phyloP scores from a whole-genome alignment of 1,139 yeast species.

The Nematodospora anomalae region DNA sequence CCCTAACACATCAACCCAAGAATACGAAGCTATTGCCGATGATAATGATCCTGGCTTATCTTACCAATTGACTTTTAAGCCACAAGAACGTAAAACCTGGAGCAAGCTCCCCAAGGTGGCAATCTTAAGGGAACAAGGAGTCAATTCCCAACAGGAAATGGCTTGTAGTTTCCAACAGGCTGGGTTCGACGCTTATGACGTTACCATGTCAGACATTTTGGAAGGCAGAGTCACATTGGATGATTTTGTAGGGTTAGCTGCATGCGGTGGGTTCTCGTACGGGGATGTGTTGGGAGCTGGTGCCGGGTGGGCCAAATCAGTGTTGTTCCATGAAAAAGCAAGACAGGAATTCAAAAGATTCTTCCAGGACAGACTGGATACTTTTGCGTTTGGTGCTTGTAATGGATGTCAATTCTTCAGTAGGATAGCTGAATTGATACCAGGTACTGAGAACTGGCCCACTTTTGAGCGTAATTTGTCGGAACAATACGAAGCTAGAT shows the following conservation, averaged over 20 bases:
- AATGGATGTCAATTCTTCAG: conserved; percentile 98
- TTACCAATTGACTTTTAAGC: conserved; percentile 70
- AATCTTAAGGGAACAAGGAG: conserved; percentile 97
- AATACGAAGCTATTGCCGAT: conserved; percentile 70
- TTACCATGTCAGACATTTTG: conserved; percentile 93
- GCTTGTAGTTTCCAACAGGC: conserved; percentile 96
- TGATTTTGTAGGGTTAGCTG: conserved; percentile 90
- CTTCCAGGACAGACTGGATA: conserved; percentile 83
- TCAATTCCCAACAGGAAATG: conserved; percentile 97
- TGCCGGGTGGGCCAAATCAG: conserved; percentile 99
- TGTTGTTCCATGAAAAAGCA: conserved; percentile 78
- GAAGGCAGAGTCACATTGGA: conserved; percentile 70
- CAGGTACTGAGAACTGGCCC: conserved; percentile 98
- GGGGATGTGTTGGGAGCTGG: conserved; percentile 99
- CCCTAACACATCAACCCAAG: conserved; percentile 88
- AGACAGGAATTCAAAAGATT: conserved; percentile 75
- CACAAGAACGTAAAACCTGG: conserved; percentile 25
- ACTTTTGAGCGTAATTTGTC: conserved; percentile 86
- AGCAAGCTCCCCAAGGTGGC: conserved; percentile 79
- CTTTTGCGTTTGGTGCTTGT: conserved; percentile 99
- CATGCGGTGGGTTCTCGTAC: conserved; percentile 98
- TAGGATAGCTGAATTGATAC: conserved; percentile 82
- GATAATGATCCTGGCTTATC: conserved; percentile 88
- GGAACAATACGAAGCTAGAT: conserved; percentile 97
- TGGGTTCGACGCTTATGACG: conserved; percentile 90